phyloP scores from a whole-genome alignment of 495 filamentous ascomycete species.

The Penicillium desertorum region DNA sequence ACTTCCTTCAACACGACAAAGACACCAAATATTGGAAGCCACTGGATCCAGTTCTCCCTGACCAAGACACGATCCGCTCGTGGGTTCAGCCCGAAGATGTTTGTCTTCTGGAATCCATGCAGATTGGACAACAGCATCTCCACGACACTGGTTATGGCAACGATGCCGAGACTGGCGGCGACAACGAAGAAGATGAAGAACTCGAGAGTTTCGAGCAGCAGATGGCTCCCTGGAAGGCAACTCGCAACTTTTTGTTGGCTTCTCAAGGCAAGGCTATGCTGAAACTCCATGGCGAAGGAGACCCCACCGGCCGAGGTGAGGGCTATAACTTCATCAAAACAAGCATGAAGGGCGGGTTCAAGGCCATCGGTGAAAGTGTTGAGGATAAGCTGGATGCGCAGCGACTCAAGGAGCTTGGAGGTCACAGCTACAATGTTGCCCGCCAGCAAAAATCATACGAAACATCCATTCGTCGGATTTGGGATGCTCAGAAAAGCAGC shows the following conservation, averaged over 20 bases:
- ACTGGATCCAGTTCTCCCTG: conserved; percentile 66
- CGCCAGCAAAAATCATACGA: conserved; percentile 88
- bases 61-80: conserved; percentile 70
- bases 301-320: conserved; percentile 91
- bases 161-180: conserved; percentile 70
- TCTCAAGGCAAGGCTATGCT: conserved; percentile 97
- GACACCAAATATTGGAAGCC: conserved; percentile 83
- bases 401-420: conserved; percentile 82
- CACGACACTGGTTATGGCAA: conserved; percentile 75
- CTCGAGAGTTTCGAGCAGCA: conserved; percentile 77
- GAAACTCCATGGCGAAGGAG: conserved; percentile 86
- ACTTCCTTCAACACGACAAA: conserved; percentile 88
- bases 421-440: conserved; percentile 96
- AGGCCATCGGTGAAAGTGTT: conserved; percentile 83
- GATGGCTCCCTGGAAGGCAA: conserved; percentile 92
- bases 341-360: conserved; percentile 98
- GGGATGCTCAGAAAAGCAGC: conserved; percentile 80
- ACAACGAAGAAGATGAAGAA: conserved; percentile 64
- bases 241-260: conserved; percentile 91
- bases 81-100: conserved; percentile 96
- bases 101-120: conserved; percentile 93
- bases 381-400: conserved; percentile 81
- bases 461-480: conserved; percentile 81
- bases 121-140: conserved; percentile 83
- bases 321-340: conserved; percentile 95